These are phyloP conservation scores for Nevesoporus exiguus DNA, from an alignment of 768 basidiomycete species.

Conservation along the genomic window DNA sequence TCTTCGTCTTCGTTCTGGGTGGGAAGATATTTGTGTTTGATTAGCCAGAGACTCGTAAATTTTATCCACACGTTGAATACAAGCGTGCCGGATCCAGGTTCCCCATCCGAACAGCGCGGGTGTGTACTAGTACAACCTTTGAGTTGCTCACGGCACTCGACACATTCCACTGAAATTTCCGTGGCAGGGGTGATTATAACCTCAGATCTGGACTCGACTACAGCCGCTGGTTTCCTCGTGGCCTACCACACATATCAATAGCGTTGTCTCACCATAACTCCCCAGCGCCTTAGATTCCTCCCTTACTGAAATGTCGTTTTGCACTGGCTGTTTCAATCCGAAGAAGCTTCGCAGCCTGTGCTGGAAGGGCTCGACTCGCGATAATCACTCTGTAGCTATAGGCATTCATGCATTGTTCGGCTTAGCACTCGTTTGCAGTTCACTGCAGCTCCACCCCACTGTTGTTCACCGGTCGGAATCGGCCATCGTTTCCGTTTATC, in stretches of 20 bases:
- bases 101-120: too few relatives aligned
- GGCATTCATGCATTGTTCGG: not conserved
- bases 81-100: not conserved
- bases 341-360: not conserved
- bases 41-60: not conserved
- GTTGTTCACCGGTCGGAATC: conserved; percentile 22
- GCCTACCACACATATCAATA: not conserved
- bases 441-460: conserved; percentile 41
- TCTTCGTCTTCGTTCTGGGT: not conserved
- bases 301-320: not conserved
- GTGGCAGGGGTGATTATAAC: too few relatives aligned
- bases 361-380: too few relatives aligned
- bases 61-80: not conserved
- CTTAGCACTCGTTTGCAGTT: not conserved
- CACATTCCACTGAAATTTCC: too few relatives aligned
- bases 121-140: too few relatives aligned
- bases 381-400: not conserved
- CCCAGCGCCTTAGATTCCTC: not conserved
- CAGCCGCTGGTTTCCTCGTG: not conserved
- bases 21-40: not conserved
- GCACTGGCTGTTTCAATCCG: not conserved
- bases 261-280: not conserved
- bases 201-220: too few relatives aligned
- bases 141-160: too few relatives aligned
- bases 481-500: conserved; percentile 12